phyloP scores from a whole-genome alignment of 257 asterid species.

The Nicotiana benthamiana region DNA sequence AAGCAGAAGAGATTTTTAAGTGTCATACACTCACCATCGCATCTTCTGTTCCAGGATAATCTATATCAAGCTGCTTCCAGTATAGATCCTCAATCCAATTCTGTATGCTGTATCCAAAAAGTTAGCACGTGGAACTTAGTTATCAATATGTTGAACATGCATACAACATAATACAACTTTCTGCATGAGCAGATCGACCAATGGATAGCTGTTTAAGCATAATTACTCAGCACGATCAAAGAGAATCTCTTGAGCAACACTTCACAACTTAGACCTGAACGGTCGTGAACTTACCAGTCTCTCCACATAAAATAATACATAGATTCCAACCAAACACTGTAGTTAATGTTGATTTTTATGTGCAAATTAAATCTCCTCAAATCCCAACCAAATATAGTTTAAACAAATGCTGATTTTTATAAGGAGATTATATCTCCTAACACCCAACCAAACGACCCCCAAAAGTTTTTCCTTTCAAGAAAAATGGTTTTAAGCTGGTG shows the following conservation, averaged over 20 bases:
- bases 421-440: no score
- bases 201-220: not conserved
- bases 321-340: no score
- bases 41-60: conserved; percentile 84
- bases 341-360: no score
- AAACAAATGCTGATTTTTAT: no score
- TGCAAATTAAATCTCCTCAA: no score
- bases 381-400: no score
- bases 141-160: not conserved
- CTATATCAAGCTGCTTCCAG: conserved; percentile 94
- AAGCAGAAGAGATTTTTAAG: not conserved
- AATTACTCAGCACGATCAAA: not conserved
- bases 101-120: conserved; percentile 52
- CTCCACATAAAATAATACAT: not conserved
- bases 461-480: not conserved
- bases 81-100: conserved; percentile 93
- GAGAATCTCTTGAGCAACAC: not conserved
- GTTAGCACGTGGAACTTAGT: not conserved
- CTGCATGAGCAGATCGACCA: not conserved
- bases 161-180: not conserved
- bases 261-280: not conserved
- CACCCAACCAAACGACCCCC: no score
- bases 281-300: not conserved
- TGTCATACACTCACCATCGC: conserved; percentile 56
- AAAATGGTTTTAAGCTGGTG: not conserved